A percentile compares a stretch with the other conserved stretches of the same genome.
Conservation (phyloP, 2,329 filamentous ascomycete genomes). For the Pseudocercospora pini-densiflorae region DNA sequence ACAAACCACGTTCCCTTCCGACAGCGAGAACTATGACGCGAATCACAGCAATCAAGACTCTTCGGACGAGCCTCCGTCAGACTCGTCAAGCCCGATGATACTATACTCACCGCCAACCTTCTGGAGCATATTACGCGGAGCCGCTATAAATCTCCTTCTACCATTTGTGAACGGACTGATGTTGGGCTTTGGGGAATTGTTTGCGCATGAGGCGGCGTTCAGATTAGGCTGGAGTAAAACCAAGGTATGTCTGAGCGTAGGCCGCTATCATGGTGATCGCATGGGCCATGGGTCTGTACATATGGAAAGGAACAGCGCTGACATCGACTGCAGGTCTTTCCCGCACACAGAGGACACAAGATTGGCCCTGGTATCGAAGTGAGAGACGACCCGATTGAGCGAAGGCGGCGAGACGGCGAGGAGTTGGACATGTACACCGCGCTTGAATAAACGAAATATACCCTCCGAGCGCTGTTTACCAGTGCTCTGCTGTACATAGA, state of each 20-base stretch:
- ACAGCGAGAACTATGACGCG: constrained; percentile 80
- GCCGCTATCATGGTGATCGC: neutral
- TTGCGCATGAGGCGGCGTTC: constrained; percentile 95
- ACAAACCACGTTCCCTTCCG: constrained; percentile 76
- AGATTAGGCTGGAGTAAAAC: constrained; percentile 91
- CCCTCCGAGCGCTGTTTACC: neutral
- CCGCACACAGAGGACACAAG: constrained; percentile 63
- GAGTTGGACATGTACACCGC: constrained; percentile 69
- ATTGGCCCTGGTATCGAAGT: constrained; percentile 85
- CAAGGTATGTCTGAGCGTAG: constrained; percentile 66
- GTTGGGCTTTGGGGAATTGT: constrained; percentile 95
- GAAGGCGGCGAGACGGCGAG: constrained; percentile 55
- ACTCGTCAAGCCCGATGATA: constrained; percentile 70
- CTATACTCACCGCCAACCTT: constrained; percentile 88
- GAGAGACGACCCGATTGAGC: constrained; percentile 66
- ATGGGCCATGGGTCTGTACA: neutral
- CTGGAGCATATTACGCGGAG: constrained; percentile 83
- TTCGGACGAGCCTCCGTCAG: constrained; percentile 63
- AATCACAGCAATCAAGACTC: constrained; percentile 54
- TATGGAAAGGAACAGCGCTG: neutral
- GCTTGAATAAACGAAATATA: constrained; percentile 59
- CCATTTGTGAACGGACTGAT: constrained; percentile 98
- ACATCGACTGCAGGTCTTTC: constrained; percentile 56
- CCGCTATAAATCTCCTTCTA: constrained; percentile 92
- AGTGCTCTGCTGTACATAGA: constrained; percentile 19